A percentile compares a stretch with the other conserved stretches of the same genome.
These are phyloP conservation scores for Fusarium chaquense DNA, from an alignment of 2,329 filamentous ascomycete species.

Conservation along the genomic window DNA sequence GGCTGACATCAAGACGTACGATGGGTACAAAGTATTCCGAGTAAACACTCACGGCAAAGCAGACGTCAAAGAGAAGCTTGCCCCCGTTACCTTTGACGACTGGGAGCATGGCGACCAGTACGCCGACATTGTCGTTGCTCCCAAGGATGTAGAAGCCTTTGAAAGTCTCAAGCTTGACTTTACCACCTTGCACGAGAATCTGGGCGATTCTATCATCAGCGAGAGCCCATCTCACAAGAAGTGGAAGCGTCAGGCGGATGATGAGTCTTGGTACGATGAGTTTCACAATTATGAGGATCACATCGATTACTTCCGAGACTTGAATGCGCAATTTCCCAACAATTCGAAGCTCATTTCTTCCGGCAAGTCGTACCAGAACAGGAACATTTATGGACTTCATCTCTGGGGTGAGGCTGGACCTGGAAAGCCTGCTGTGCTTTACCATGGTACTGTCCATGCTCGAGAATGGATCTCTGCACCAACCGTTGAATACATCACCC, in stretches of 20 bases:
- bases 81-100: slow-evolving; percentile 41
- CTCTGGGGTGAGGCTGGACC: slow-evolving; percentile 59
- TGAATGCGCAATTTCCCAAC: slow-evolving; percentile 56
- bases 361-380: slow-evolving; percentile 59
- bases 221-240: slow-evolving; percentile 44
- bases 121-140: slow-evolving; percentile 51
- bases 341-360: slow-evolving; percentile 61
- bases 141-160: slow-evolving; percentile 48
- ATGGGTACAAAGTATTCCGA: slow-evolving; percentile 57
- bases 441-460: slow-evolving; percentile 65
- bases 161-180: slow-evolving; percentile 49
- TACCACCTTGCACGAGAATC: slow-evolving; percentile 48
- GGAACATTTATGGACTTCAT: slow-evolving; percentile 69
- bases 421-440: slow-evolving; percentile 63
- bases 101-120: slow-evolving; percentile 40
- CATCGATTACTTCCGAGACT: slow-evolving; percentile 57
- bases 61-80: slow-evolving; percentile 51
- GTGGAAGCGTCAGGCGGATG: slow-evolving; percentile 46
- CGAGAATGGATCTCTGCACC: slow-evolving; percentile 67
- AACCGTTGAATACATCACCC: slow-evolving; percentile 61
- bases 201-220: slow-evolving; percentile 47
- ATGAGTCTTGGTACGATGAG: slow-evolving; percentile 60
- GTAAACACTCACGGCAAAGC: slow-evolving; percentile 59
- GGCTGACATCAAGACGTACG: slow-evolving; percentile 43
- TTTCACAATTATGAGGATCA: slow-evolving; percentile 66